Evolutionary conservation across 371 early-diverging fungal genomes (phyloP).

Genomic region (Lichtheimia ornata): DNA sequence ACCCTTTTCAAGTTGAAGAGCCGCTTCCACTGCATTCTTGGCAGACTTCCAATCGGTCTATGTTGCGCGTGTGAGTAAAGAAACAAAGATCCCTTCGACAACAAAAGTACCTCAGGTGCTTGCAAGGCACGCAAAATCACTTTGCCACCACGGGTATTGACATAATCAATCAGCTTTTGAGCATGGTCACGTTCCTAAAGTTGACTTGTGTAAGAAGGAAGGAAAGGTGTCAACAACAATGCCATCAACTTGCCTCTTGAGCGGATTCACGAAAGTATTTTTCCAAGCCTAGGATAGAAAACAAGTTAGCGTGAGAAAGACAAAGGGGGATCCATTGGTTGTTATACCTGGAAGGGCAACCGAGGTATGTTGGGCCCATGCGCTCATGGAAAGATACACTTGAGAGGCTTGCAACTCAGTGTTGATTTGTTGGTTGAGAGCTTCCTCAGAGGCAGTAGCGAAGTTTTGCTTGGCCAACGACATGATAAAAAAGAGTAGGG

Average conservation of each 20-base stretch:
- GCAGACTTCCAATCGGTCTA: conserved; percentile 66
- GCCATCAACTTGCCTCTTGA: conserved; percentile 40
- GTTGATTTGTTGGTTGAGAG: conserved; percentile 66
- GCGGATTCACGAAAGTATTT: conserved; percentile 60
- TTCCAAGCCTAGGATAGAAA: conserved; percentile 40
- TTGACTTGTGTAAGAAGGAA: neutral
- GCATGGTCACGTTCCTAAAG: conserved; percentile 63
- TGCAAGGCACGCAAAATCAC: conserved; percentile 51
- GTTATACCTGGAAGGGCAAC: conserved; percentile 57
- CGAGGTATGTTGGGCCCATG: conserved; percentile 54
- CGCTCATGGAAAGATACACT: conserved; percentile 61
- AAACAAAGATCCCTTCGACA: neutral
- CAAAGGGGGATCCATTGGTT: neutral
- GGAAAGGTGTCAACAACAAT: neutral
- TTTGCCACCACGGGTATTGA: conserved; percentile 58
- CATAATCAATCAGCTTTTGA: conserved; percentile 54
- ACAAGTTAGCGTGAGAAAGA: neutral
- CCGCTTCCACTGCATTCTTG: conserved; percentile 64
- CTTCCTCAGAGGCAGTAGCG: conserved; percentile 60
- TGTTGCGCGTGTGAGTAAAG: neutral
- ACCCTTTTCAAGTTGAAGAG: conserved; percentile 70
- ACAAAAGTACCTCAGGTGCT: conserved; percentile 48
- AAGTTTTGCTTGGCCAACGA: conserved; percentile 72
- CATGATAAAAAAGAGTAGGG: conserved; percentile 31
- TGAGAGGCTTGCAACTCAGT: conserved; percentile 63